Evolutionary conservation across 352 stramenopile species (phyloP).

Genomic region (Phytophthora boehmeriae): DNA sequence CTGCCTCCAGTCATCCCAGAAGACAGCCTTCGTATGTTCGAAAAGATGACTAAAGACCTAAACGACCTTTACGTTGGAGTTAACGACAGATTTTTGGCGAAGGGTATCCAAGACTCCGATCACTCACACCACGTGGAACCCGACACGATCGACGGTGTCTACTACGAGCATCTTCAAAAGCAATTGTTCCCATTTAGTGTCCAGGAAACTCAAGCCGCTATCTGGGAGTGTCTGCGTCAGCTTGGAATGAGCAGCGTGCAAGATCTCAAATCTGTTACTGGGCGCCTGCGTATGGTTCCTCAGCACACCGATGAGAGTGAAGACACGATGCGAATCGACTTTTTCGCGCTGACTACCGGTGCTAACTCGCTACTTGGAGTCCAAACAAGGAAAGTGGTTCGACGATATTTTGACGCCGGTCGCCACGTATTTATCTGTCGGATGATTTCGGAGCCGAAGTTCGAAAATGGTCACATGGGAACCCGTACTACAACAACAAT

Average conservation of each 20-base stretch:
- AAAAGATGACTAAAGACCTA: conserved; percentile 4
- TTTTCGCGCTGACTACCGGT: conserved; percentile 1
- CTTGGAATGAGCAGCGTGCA: conserved; percentile 3
- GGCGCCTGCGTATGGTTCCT: background rate
- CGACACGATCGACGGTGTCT: conserved; percentile 12
- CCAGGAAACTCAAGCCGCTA: background rate
- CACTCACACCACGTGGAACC: conserved; percentile 1
- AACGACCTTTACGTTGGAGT: conserved; percentile 12
- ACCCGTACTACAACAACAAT: background rate
- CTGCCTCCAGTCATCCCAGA: background rate
- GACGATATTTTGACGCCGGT: background rate
- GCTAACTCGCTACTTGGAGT: background rate
- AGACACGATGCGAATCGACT: background rate
- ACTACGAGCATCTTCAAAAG: conserved; percentile 22
- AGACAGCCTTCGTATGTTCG: background rate
- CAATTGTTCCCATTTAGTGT: conserved; percentile 22
- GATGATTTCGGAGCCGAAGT: conserved; percentile 4
- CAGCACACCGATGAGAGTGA: background rate
- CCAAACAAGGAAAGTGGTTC: conserved; percentile 9
- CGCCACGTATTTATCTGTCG: conserved; percentile 3
- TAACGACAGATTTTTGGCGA: conserved; percentile 13
- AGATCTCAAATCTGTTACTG: background rate
- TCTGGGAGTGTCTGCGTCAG: conserved; percentile 9
- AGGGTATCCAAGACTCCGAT: conserved; percentile 5
- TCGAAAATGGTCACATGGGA: background rate